Conservation (phyloP, 2,329 filamentous ascomycete genomes). For the Microthyrium microscopicum region DNA sequence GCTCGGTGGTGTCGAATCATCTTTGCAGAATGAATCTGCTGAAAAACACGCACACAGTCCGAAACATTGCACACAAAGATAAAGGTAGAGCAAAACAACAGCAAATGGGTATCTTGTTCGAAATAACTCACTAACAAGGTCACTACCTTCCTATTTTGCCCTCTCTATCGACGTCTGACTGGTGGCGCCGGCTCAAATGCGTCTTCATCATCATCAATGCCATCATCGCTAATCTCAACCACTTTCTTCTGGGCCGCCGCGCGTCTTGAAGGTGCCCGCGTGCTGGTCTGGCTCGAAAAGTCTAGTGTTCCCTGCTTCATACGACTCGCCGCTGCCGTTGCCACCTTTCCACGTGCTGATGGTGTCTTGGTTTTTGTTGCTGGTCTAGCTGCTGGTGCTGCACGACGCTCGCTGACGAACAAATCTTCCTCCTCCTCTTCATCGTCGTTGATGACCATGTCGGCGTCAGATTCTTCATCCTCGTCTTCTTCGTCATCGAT, state of each 20-base stretch:
- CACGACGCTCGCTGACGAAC: constrained; percentile 12
- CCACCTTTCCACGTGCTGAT: constrained; percentile 14
- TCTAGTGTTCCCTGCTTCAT: constrained; percentile 24
- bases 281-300: constrained; percentile 22
- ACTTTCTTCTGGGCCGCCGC: constrained; percentile 14
- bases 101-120: too few species aligned
- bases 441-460: constrained; percentile 21
- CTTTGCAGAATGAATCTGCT: too few species aligned
- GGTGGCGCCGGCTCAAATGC: constrained; percentile 21
- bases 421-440: constrained; percentile 32
- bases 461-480: constrained; percentile 20
- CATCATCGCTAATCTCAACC: constrained; percentile 26
- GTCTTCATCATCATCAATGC: constrained; percentile 24
- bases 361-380: constrained; percentile 10
- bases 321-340: constrained; percentile 14
- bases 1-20: too few species aligned
- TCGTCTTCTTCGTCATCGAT: constrained; percentile 26
- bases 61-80: too few species aligned
- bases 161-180: constrained; percentile 4
- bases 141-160: background rate
- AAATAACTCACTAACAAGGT: background rate
- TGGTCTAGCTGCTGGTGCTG: constrained; percentile 11
- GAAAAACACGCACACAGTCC: too few species aligned
- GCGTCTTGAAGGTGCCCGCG: constrained; percentile 16
- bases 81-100: too few species aligned